Conservation (phyloP, 169 alveolate species). For the Theileria luwenshuni region DNA sequence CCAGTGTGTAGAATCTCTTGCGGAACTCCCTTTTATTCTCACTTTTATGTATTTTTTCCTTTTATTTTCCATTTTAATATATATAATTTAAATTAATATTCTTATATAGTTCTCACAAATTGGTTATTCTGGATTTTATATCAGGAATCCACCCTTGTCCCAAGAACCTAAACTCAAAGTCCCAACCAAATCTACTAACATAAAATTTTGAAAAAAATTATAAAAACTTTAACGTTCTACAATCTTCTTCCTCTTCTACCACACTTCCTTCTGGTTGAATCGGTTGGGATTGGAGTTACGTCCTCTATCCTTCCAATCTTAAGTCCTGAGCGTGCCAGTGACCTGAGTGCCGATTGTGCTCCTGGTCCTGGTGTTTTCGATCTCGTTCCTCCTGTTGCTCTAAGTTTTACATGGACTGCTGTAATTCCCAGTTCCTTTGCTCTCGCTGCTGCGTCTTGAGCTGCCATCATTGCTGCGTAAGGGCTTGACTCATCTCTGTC, state of each 20-base stretch:
- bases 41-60: too few species aligned
- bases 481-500: conserved; percentile 99
- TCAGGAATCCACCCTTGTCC: too few species aligned
- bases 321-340: conserved; percentile 98
- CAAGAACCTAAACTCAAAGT: too few species aligned
- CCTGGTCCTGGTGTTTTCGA: conserved; percentile 99
- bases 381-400: conserved; percentile 98
- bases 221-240: conserved; percentile 57
- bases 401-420: conserved; percentile 97
- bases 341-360: conserved; percentile 99
- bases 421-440: conserved; percentile 97
- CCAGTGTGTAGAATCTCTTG: too few species aligned
- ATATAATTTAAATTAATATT: too few species aligned
- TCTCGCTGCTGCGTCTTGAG: conserved; percentile 97
- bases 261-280: conserved; percentile 97
- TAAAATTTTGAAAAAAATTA: too few species aligned
- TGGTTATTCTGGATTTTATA: too few species aligned
- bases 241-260: conserved; percentile 99
- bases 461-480: conserved; percentile 99
- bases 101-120: too few species aligned
- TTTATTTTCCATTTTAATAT: too few species aligned
- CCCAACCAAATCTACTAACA: too few species aligned
- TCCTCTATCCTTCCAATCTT: conserved; percentile 99
- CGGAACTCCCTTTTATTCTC: too few species aligned
- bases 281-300: conserved; percentile 99